Conservation (phyloP, 495 filamentous ascomycete genomes). For the Bryoglossum gracile region DNA sequence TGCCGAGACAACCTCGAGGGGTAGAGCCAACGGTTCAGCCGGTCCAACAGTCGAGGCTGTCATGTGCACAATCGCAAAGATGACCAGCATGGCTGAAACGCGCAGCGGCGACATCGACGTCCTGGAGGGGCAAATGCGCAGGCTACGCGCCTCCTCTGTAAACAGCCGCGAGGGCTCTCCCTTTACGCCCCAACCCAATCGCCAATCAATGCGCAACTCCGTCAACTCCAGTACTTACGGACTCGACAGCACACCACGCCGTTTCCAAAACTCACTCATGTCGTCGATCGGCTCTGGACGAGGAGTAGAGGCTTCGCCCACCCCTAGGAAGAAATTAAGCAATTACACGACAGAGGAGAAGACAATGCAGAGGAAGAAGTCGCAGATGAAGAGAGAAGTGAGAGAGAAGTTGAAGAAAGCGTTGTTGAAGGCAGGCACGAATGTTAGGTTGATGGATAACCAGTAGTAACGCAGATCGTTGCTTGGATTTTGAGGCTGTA, state of each 20-base stretch:
- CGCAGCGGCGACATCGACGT: slow-evolving; percentile 83
- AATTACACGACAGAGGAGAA: slow-evolving; percentile 46
- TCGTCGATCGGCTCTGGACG: slow-evolving; percentile 19
- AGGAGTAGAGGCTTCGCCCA: slow-evolving; percentile 28
- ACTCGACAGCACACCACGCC: slow-evolving; percentile 25
- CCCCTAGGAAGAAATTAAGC: slow-evolving; percentile 47
- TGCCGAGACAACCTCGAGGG: slow-evolving; percentile 38
- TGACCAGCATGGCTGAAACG: slow-evolving; percentile 86
- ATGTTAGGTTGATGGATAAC: slow-evolving; percentile 24
- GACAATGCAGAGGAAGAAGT: slow-evolving; percentile 42
- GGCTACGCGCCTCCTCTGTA: slow-evolving; percentile 49
- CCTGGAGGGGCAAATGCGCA: slow-evolving; percentile 75
- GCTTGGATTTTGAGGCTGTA: too few relatives aligned
- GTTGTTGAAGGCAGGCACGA: slow-evolving; percentile 29
- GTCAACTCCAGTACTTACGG: slow-evolving; percentile 32
- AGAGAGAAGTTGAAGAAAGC: slow-evolving; percentile 36
- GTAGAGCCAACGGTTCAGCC: slow-evolving; percentile 31
- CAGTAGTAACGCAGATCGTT: too few relatives aligned
- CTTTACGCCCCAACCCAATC: slow-evolving; percentile 50
- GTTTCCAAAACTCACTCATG: slow-evolving; percentile 21
- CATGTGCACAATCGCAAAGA: slow-evolving; percentile 79
- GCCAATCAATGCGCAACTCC: slow-evolving; percentile 18
- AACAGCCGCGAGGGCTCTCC: slow-evolving; percentile 54
- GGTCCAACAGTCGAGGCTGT: slow-evolving; percentile 85
- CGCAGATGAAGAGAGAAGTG: slow-evolving; percentile 46